Percentiles rank a stretch among this genome's conserved stretches.
phyloP scores from a whole-genome alignment of 306 rosid genomes.

The Gleditsia sinensis region DNA sequence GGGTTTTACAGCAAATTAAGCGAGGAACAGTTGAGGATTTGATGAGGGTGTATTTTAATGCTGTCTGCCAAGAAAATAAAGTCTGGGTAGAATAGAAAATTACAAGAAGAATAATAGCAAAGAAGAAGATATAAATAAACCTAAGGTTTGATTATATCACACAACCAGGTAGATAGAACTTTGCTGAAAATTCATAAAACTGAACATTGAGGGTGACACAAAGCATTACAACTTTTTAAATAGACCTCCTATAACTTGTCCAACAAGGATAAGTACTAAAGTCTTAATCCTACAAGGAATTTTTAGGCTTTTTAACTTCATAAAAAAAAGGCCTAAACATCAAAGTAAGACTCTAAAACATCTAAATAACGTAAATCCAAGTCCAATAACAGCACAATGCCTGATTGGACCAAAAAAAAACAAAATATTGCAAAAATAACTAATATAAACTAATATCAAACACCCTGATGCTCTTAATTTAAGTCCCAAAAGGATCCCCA shows the following conservation, averaged over 20 bases:
- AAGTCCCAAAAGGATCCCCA: not conserved
- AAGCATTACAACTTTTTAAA: not conserved
- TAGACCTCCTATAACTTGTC: not conserved
- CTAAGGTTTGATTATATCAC: not conserved
- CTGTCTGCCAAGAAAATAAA: not conserved
- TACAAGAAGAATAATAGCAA: not conserved
- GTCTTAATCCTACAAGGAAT: not conserved
- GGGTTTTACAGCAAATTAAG: not conserved
- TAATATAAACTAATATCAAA: not conserved
- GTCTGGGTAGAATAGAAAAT: not conserved
- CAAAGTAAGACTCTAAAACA: not conserved
- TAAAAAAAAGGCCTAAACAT: not conserved
- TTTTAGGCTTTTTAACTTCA: not conserved
- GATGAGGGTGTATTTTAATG: not conserved
- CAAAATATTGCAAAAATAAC: not conserved
- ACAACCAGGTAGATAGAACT: not conserved
- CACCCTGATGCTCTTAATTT: not conserved
- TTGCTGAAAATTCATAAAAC: too few species aligned
- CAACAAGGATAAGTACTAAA: not conserved
- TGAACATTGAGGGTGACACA: not conserved
- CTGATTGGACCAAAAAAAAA: not conserved
- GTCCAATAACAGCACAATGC: not conserved
- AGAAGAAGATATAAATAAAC: not conserved
- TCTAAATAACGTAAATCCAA: not conserved
- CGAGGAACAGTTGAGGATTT: not conserved